Conservation (phyloP, 345 rosid species). For the Pseudoturritis turrita region DNA sequence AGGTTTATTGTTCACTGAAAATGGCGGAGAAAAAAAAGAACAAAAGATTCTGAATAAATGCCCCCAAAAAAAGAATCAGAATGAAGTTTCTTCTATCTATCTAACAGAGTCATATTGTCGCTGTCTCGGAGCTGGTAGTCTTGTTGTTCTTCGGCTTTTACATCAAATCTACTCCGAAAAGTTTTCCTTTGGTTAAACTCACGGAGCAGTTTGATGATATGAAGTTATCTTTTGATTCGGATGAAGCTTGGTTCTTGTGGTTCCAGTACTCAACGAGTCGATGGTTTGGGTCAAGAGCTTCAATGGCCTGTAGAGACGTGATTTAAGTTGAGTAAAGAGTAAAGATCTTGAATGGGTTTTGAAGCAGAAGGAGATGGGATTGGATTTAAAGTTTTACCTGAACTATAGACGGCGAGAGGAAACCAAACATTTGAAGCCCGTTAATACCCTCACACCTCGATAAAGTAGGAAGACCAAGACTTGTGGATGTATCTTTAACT, state of each 20-base stretch:
- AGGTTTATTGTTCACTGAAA: conserved; percentile 12
- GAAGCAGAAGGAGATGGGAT: neutral
- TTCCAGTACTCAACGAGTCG: conserved; percentile 73
- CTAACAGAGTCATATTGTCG: conserved; percentile 15
- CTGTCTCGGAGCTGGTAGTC: conserved; percentile 8
- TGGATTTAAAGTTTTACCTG: conserved; percentile 41
- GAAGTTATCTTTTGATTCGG: conserved; percentile 26
- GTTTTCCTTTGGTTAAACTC: conserved; percentile 26
- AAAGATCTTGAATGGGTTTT: neutral
- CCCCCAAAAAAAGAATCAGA: neutral
- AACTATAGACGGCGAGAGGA: conserved; percentile 53
- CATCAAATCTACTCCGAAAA: conserved; percentile 38
- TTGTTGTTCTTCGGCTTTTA: conserved; percentile 19
- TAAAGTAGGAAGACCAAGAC: conserved; percentile 36
- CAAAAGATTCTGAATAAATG: conserved; percentile 18
- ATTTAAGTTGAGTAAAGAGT: neutral
- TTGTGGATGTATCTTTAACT: conserved; percentile 33
- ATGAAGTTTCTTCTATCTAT: conserved; percentile 14
- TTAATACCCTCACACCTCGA: conserved; percentile 35
- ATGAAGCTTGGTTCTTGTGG: conserved; percentile 32
- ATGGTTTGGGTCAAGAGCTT: conserved; percentile 74
- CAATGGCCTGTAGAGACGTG: conserved; percentile 52
- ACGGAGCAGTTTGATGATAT: conserved; percentile 26
- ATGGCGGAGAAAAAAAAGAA: neutral
- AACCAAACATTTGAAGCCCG: conserved; percentile 88